phyloP scores from a whole-genome alignment of 2,329 filamentous ascomycete genomes.

The Zelopaecilomyces penicillatus region DNA sequence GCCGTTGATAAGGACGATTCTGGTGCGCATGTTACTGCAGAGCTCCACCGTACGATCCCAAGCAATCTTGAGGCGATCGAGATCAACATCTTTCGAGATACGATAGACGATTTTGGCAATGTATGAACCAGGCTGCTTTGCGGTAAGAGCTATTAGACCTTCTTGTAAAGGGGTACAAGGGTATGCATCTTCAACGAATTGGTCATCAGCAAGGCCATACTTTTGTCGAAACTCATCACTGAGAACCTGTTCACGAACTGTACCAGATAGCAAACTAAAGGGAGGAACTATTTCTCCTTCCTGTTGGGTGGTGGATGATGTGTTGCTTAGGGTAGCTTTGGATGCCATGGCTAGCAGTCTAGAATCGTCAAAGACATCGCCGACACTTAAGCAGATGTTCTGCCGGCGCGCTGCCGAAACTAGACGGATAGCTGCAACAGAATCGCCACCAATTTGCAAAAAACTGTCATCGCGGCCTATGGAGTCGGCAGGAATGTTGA shows the following conservation, averaged over 20 bases:
- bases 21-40: background rate
- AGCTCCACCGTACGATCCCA: background rate
- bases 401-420: conserved; percentile 7
- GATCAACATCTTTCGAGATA: conserved; percentile 7
- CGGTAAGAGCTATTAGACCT: conserved; percentile 14
- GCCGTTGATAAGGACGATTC: background rate
- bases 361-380: conserved; percentile 9
- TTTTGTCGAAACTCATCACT: background rate
- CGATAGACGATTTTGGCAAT: conserved; percentile 19
- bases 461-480: conserved; percentile 5
- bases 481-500: background rate
- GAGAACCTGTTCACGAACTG: background rate
- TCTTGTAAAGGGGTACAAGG: conserved; percentile 11
- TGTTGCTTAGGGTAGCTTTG: background rate
- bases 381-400: conserved; percentile 7
- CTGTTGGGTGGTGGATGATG: background rate
- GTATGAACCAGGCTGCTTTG: conserved; percentile 23
- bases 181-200: background rate
- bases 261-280: conserved; percentile 2
- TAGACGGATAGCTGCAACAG: conserved; percentile 2
- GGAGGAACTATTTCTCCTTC: background rate
- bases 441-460: conserved; percentile 6
- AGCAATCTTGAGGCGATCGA: background rate
- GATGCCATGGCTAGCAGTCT: conserved; percentile 7
- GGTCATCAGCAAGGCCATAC: background rate